Evolutionary conservation across 352 stramenopile genomes (phyloP).

Genomic region (Pythium coloratum): DNA sequence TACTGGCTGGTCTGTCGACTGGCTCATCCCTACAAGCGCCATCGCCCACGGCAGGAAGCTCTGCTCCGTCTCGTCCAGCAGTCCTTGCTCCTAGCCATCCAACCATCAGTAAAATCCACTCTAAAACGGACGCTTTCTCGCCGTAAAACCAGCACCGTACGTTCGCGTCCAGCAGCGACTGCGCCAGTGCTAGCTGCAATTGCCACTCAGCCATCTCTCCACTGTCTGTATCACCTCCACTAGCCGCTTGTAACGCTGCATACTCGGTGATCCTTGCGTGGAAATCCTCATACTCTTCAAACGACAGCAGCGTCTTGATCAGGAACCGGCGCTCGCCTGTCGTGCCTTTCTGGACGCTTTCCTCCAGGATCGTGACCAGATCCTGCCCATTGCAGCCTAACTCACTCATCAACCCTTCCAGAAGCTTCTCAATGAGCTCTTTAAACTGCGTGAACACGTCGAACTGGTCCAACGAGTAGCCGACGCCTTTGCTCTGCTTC

Average conservation of each 20-base stretch:
- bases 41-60: constrained; percentile 62
- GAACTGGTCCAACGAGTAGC: constrained; percentile 57
- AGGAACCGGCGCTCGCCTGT: constrained; percentile 53
- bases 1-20: constrained; percentile 7
- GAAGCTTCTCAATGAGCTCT: constrained; percentile 59
- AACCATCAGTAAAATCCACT: neutral
- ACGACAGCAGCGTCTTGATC: constrained; percentile 72
- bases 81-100: constrained; percentile 33
- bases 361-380: constrained; percentile 49
- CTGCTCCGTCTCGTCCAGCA: constrained; percentile 56
- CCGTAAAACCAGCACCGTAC: constrained; percentile 23
- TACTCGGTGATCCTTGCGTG: constrained; percentile 56
- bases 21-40: constrained; percentile 56
- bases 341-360: constrained; percentile 33
- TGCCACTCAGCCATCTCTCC: constrained; percentile 44
- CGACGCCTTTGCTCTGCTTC: constrained; percentile 31
- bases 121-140: neutral
- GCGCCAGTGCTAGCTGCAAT: constrained; percentile 64
- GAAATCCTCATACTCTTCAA: constrained; percentile 71
- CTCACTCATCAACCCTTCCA: constrained; percentile 59
- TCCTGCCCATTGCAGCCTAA: constrained; percentile 63
- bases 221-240: constrained; percentile 16
- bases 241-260: constrained; percentile 34
- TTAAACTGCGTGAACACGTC: constrained; percentile 74
- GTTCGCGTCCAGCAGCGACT: constrained; percentile 63